Evolutionary conservation across 164 flowering plant genomes (phyloP).

Genomic region (Magnolia officinalis): DNA sequence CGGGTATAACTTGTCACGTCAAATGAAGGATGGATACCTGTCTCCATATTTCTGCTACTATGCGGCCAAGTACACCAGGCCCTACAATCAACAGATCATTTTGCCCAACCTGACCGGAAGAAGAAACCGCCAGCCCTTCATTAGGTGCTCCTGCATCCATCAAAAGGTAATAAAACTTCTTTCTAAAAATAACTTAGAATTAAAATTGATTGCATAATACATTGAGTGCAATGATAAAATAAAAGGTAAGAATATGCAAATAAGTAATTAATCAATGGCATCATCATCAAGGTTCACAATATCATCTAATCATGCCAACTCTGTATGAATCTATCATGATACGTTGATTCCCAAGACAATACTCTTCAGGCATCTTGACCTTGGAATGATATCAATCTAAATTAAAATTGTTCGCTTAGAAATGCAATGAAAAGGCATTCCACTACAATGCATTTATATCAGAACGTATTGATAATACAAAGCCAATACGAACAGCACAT

Average conservation of each 20-base stretch:
- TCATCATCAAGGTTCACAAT: not conserved
- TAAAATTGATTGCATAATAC: not conserved
- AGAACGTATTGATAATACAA: too few relatives aligned
- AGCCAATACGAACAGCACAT: too few relatives aligned
- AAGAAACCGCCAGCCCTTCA: conserved; percentile 31
- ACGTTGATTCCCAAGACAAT: not conserved
- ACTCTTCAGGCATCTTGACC: not conserved
- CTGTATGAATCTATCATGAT: too few relatives aligned
- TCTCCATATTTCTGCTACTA: conserved; percentile 79
- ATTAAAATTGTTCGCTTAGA: too few relatives aligned
- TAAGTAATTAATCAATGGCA: not conserved
- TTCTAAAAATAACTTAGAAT: not conserved
- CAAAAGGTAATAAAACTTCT: not conserved
- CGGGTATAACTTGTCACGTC: not conserved
- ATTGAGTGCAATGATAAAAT: not conserved
- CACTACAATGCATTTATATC: too few relatives aligned
- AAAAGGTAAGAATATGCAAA: not conserved
- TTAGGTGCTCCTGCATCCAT: conserved; percentile 28
- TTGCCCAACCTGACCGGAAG: conserved; percentile 40
- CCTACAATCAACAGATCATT: conserved; percentile 76
- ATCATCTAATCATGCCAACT: not conserved
- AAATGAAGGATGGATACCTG: conserved; percentile 35
- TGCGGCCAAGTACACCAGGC: conserved; percentile 89
- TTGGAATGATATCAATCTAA: not conserved
- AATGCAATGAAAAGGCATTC: too few relatives aligned